Conservation (phyloP, 768 basidiomycete species). For the Ramaria sp. region DNA sequence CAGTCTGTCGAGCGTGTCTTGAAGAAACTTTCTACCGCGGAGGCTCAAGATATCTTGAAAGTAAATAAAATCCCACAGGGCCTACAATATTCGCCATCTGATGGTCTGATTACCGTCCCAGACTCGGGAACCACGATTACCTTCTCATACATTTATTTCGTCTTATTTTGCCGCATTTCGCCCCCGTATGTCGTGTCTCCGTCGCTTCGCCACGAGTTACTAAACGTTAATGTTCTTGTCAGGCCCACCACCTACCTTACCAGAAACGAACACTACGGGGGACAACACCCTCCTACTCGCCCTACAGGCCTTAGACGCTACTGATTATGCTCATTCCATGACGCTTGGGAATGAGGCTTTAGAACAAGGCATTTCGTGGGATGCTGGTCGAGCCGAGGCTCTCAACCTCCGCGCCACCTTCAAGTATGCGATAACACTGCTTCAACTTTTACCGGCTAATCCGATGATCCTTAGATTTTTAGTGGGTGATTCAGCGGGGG, state of each 20-base stretch:
- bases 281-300: conserved; percentile 77
- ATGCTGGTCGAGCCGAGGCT: conserved; percentile 71
- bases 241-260: conserved; percentile 63
- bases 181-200: conserved; percentile 41
- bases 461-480: conserved; percentile 53
- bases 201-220: not conserved
- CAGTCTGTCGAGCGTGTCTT: conserved; percentile 86
- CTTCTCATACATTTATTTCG: conserved; percentile 83
- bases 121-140: conserved; percentile 72
- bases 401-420: conserved; percentile 92
- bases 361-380: conserved; percentile 74
- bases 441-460: not conserved
- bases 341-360: conserved; percentile 76
- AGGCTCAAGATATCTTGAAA: conserved; percentile 60
- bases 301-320: conserved; percentile 72
- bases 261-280: conserved; percentile 64
- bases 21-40: conserved; percentile 65
- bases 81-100: not conserved
- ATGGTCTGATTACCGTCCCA: conserved; percentile 17
- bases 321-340: conserved; percentile 75
- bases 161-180: conserved; percentile 98
- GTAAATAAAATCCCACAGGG: conserved; percentile 23
- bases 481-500: conserved; percentile 69
- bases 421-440: conserved; percentile 45
- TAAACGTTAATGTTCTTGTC: not conserved